phyloP scores from a whole-genome alignment of 177 flowering plant species.

The Vitis hybrid region DNA sequence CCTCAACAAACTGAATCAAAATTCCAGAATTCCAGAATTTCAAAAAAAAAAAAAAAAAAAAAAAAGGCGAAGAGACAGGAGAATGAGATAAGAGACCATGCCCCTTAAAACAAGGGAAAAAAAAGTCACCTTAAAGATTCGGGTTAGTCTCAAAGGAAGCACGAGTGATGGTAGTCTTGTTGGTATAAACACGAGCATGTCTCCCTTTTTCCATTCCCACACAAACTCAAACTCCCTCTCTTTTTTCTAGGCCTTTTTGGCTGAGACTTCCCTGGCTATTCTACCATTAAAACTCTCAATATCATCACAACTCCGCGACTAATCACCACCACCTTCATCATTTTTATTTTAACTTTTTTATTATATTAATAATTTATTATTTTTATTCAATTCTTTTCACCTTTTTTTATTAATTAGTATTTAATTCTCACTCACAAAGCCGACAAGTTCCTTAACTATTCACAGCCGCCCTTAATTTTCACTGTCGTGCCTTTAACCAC shows the following conservation, averaged over 20 bases:
- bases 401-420: too few relatives aligned
- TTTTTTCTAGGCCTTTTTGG: conserved; percentile 1
- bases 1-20: not conserved
- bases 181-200: conserved; percentile 9
- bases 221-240: not conserved
- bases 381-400: too few relatives aligned
- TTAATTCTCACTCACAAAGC: too few relatives aligned
- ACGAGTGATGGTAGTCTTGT: conserved; percentile 1
- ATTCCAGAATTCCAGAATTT: not conserved
- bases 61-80: too few relatives aligned
- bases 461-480: too few relatives aligned
- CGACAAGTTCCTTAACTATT: too few relatives aligned
- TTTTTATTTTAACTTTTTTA: too few relatives aligned
- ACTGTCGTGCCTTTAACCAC: too few relatives aligned
- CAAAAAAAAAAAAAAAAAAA: not conserved
- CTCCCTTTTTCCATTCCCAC: conserved; percentile 9
- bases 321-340: too few relatives aligned
- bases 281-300: not conserved
- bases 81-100: too few relatives aligned
- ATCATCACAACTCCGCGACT: not conserved
- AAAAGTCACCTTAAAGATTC: conserved; percentile 19
- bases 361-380: too few relatives aligned
- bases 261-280: not conserved
- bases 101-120: not conserved
- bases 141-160: not conserved